Evolutionary conservation across 2,329 filamentous ascomycete species (phyloP).

Genomic region (Botryotinia calthae): DNA sequence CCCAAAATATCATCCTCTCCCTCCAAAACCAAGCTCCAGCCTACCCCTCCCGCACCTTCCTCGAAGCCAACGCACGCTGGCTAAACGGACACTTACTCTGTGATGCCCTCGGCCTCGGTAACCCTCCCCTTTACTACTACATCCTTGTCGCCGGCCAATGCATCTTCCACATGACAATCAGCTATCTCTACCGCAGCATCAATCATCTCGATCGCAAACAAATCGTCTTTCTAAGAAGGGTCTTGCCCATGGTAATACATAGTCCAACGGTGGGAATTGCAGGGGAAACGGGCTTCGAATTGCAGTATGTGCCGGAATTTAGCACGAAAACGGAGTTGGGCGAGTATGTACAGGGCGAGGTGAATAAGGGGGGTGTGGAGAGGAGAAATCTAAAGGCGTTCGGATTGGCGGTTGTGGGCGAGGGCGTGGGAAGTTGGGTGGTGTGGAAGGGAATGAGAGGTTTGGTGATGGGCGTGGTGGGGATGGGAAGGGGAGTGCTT

Average conservation of each 20-base stretch:
- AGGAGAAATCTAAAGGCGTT: constrained; percentile 48
- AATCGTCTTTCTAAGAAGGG: constrained; percentile 41
- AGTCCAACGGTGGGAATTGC: constrained; percentile 51
- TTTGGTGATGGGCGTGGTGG: not conserved
- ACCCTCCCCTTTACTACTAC: constrained; percentile 32
- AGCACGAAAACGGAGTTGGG: constrained; percentile 41
- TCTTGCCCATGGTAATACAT: not conserved
- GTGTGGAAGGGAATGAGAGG: not conserved
- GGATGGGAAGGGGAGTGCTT: not conserved
- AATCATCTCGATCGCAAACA: constrained; percentile 46
- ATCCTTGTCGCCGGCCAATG: constrained; percentile 34
- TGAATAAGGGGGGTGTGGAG: constrained; percentile 43
- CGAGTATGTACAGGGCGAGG: constrained; percentile 33
- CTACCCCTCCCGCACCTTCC: constrained; percentile 62
- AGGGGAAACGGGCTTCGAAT: constrained; percentile 61
- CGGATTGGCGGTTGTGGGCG: constrained; percentile 40
- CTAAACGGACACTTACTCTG: constrained; percentile 66
- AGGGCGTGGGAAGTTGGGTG: constrained; percentile 26
- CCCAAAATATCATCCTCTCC: constrained; percentile 71
- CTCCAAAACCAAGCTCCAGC: constrained; percentile 65
- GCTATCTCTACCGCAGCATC: constrained; percentile 50
- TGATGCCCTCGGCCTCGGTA: constrained; percentile 48
- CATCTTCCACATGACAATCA: constrained; percentile 35
- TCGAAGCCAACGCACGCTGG: constrained; percentile 66
- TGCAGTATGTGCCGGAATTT: constrained; percentile 66